Evolutionary conservation across 345 rosid genomes (phyloP).

Genomic region (Camelina sativa): DNA sequence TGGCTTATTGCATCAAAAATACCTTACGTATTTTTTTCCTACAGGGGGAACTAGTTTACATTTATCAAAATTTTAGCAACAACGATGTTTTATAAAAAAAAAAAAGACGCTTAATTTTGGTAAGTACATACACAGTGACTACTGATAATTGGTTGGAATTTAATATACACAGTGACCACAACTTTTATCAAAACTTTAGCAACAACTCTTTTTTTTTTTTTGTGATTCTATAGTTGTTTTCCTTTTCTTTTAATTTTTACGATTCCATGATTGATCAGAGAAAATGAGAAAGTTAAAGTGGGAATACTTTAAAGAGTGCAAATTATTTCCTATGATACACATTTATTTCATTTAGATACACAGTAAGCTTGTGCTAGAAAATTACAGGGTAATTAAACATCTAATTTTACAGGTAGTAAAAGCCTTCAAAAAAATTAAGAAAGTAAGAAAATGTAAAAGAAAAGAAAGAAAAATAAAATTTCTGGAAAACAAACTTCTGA

Average conservation of each 20-base stretch:
- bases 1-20: too few species aligned
- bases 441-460: not conserved
- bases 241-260: not conserved
- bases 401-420: not conserved
- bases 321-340: slow-evolving; percentile 10
- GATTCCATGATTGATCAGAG: not conserved
- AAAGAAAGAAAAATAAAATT: not conserved
- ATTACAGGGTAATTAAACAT: slow-evolving; percentile 17
- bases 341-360: slow-evolving; percentile 10
- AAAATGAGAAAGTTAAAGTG: not conserved
- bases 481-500: slow-evolving; percentile 7
- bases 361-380: slow-evolving; percentile 19
- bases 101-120: too few species aligned
- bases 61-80: too few species aligned
- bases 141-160: too few species aligned
- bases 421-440: not conserved
- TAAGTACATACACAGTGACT: too few species aligned
- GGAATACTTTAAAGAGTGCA: not conserved
- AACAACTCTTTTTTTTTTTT: too few species aligned
- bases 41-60: too few species aligned
- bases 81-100: too few species aligned
- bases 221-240: not conserved
- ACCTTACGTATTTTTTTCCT: too few species aligned
- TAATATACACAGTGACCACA: too few species aligned
- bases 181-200: too few species aligned